phyloP scores from a whole-genome alignment of 306 rosid genomes.

The Quercus rubra region DNA sequence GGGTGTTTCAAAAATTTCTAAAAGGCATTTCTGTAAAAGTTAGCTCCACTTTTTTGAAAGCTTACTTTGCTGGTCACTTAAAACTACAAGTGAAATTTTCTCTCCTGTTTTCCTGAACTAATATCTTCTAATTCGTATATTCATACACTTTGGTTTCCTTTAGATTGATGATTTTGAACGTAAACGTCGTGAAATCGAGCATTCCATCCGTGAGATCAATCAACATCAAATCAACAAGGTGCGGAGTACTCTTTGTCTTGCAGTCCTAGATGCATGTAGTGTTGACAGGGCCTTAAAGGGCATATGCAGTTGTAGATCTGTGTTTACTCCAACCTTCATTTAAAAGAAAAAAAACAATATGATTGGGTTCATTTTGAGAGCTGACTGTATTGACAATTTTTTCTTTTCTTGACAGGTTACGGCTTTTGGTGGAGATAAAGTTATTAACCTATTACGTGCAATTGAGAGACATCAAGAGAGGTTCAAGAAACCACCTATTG shows the following conservation, averaged over 20 bases:
- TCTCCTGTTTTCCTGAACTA: neutral
- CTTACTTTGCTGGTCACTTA: neutral
- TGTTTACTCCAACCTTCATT: conserved; percentile 2
- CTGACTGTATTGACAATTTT: conserved; percentile 11
- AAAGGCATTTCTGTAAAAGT: neutral
- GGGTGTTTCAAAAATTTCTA: neutral
- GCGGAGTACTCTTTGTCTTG: neutral
- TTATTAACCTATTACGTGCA: conserved; percentile 46
- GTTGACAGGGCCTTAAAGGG: neutral
- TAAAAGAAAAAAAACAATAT: neutral
- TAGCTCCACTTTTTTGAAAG: neutral
- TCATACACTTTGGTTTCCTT: conserved; percentile 8
- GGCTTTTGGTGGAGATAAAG: conserved; percentile 83
- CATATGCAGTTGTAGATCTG: neutral
- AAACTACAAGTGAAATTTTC: neutral
- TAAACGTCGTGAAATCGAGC: conserved; percentile 15
- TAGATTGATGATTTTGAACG: conserved; percentile 59
- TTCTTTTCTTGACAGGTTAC: conserved; percentile 45
- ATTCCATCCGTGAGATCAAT: conserved; percentile 36
- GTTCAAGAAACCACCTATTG: conserved; percentile 77
- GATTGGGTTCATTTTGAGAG: neutral
- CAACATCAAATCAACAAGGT: conserved; percentile 70
- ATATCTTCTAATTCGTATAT: neutral
- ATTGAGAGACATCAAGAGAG: conserved; percentile 58
- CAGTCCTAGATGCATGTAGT: conserved; percentile 1